Evolutionary conservation across 129 eudicot species (phyloP), one percentile per base, ranked within the genome.

Genomic region (Helianthus annuus): DNA sequence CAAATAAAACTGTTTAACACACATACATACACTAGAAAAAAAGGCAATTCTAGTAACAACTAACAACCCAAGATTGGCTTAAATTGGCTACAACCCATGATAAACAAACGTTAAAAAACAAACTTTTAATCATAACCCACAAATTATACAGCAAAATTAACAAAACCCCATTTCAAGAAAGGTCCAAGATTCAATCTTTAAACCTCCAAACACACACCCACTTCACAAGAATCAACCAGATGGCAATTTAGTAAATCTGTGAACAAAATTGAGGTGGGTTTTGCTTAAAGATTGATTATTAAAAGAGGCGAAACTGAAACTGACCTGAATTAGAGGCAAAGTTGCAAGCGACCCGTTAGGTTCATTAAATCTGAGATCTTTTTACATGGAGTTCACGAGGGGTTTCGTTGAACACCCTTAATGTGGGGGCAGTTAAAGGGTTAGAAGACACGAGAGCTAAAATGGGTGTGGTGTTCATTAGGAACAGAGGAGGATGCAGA

Each of bases 311-410:
- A 70, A 62, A n/a, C 19, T 51, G 68, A 69, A 52, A 66, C 16
- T 86, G 87, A 87, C 94, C 94, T 90, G 94, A 90, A 85, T 83
- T 85, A 82, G 89, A 85, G 86, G 77, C 79, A 82, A 79, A 79
- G 71, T 65, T 38, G 81, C 85, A 80, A 71, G 90, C 62, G 79
- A 82, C 88, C 87, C 87, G 91, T 90, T 85, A 72, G 68, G 81
- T 72, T 68, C 82, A 77, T 85, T 81, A 88, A 85, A 56, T 79
- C 74, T 76, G 55, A 64, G 64, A 71, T 76, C 81, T 77, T 70
- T 58, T 85, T 75, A 80, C 90, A 87, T 87, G 82, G 66, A 80
- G 48, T 81, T 81, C 88, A 91, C 88, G 84, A 74, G 87, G 81
- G 75, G 52, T 71, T 73, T 78, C 75, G 71, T 53, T 24, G 81